Evolutionary conservation across 495 filamentous ascomycete genomes (phyloP).

Genomic region (Massariosphaeria phaeospora): DNA sequence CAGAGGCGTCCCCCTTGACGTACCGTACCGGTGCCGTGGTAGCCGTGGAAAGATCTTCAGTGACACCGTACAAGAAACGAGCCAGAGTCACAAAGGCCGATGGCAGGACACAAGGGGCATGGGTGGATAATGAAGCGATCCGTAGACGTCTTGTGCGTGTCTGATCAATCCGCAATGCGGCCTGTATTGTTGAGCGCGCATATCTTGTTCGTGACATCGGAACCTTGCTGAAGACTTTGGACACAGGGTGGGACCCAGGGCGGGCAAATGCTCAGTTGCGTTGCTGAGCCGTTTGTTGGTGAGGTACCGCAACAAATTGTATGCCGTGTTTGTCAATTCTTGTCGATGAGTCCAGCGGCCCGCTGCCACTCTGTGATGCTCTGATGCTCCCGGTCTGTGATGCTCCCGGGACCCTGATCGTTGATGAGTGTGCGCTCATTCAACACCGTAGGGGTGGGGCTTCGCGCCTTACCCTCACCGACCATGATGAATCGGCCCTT

Average conservation of each 20-base stretch:
- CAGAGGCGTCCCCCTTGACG: neutral
- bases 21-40: conserved; percentile 11
- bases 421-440: too few species aligned
- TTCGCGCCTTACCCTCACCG: too few species aligned
- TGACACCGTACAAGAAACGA: neutral
- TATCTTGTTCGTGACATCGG: conserved; percentile 5
- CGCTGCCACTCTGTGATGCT: too few species aligned
- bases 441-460: too few species aligned
- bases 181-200: too few species aligned
- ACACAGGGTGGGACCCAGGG: neutral
- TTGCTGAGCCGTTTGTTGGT: neutral
- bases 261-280: neutral
- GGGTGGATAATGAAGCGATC: neutral
- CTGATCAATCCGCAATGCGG: neutral
- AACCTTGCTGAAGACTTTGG: conserved; percentile 17
- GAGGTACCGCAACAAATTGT: too few species aligned
- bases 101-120: conserved; percentile 15
- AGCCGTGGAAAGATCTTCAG: conserved; percentile 6
- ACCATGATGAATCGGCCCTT: too few species aligned
- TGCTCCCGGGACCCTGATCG: too few species aligned
- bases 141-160: neutral
- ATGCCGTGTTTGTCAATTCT: too few species aligned
- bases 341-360: too few species aligned
- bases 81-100: conserved; percentile 1
- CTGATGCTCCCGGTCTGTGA: too few species aligned